These are phyloP conservation scores for Malassezia nana DNA, from an alignment of 1,284 basidiomycete genomes.

Conservation along the genomic window DNA sequence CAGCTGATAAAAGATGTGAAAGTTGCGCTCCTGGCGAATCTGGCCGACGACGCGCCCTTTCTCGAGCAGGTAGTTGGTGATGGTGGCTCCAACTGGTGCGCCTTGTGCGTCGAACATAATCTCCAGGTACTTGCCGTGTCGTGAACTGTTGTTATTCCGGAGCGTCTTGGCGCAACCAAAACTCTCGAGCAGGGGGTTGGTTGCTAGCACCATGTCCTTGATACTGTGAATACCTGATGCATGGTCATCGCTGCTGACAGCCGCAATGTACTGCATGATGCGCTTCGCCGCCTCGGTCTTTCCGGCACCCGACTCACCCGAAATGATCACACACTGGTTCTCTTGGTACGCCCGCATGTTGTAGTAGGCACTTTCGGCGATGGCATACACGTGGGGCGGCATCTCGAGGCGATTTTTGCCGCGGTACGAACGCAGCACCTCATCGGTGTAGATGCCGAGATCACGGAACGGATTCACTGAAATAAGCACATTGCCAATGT, in stretches of 20 bases:
- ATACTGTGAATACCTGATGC: conserved; percentile 74
- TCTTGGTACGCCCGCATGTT: conserved; percentile 99
- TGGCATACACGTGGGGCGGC: conserved; percentile 92
- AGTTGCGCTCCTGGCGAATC: conserved; percentile 90
- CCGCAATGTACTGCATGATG: conserved; percentile 99
- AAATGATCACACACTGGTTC: conserved; percentile 99
- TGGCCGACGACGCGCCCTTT: conserved; percentile 93
- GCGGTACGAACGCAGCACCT: conserved; percentile 72
- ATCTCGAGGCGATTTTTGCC: conserved; percentile 98
- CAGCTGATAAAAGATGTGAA: conserved; percentile 99
- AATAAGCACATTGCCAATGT: conserved; percentile 92
- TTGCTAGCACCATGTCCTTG: conserved; percentile 99
- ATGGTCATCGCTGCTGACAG: conserved; percentile 65
- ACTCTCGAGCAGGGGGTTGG: conserved; percentile 91
- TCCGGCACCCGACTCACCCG: conserved; percentile 67
- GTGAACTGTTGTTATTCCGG: conserved; percentile 95
- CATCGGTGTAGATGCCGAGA: conserved; percentile 78
- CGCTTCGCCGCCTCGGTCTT: conserved; percentile 51
- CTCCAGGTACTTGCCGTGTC: conserved; percentile 98
- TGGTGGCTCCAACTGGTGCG: conserved; percentile 91
- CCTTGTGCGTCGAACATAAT: conserved; percentile 95
- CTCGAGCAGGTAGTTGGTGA: conserved; percentile 96
- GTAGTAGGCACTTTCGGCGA: conserved; percentile 95
- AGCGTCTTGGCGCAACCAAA: conserved; percentile 99
- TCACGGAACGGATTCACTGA: conserved; percentile 97